Conservation (phyloP, 495 filamentous ascomycete species). For the Trichoderma reesei region DNA sequence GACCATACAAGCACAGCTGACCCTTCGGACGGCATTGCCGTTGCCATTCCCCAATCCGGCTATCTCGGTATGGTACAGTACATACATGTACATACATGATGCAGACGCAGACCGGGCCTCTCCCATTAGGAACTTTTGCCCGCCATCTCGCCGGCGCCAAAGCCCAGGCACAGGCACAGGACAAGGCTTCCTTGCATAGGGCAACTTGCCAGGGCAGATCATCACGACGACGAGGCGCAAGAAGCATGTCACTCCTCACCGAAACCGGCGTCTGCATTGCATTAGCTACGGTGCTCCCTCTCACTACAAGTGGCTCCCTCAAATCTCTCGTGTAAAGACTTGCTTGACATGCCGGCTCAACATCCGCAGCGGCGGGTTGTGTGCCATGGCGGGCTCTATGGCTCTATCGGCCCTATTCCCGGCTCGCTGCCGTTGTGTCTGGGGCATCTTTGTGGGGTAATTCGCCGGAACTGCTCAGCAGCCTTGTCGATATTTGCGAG, state of each 20-base stretch:
- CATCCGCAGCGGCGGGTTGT: too few relatives aligned
- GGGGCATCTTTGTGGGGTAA: slow-evolving; percentile 4
- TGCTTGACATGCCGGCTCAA: too few relatives aligned
- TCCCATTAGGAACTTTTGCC: not conserved
- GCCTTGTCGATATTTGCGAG: not conserved
- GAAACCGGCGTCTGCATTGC: not conserved
- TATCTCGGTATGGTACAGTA: not conserved
- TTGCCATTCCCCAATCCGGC: not conserved
- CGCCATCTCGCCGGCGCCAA: not conserved
- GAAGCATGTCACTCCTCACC: not conserved
- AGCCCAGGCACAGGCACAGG: not conserved
- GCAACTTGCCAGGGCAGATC: not conserved
- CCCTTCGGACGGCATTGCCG: too few relatives aligned
- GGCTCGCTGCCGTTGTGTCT: not conserved
- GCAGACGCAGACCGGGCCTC: not conserved
- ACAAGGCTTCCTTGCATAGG: not conserved
- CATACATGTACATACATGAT: not conserved
- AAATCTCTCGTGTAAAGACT: not conserved
- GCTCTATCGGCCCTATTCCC: slow-evolving; percentile 2
- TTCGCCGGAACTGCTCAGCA: not conserved
- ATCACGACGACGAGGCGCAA: not conserved
- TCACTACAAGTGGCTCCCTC: not conserved
- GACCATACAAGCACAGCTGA: too few relatives aligned
- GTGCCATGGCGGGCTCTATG: not conserved
- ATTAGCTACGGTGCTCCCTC: not conserved